Evolutionary conservation across 78 protist species (phyloP), one percentile per base, ranked within the genome.

Genomic region (Neovahlkampfia damariscottae): DNA sequence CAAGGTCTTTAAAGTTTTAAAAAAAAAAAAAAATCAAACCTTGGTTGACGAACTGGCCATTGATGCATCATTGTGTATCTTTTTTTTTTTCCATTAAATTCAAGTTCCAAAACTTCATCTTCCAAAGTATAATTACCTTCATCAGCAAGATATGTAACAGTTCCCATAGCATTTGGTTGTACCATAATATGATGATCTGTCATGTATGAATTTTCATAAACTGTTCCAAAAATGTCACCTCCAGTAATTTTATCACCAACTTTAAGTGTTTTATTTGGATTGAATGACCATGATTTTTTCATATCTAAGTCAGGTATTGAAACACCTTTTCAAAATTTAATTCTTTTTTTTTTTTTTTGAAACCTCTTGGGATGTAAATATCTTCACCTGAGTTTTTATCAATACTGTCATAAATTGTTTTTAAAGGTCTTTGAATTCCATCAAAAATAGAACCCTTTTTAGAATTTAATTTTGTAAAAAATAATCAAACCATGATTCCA

Each of bases 381-480:
- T 86, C 74, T 35, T 81, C n/a, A n/a, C 89, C 77, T 69, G 35
- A 3, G n/a, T n/a, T n/a, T n/a, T n/a, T n/a, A 29, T 79, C 85
- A 40, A 88, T 88, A 85, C 91, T 88, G 27, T 72, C 88, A 35
- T 32, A 72, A 66, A 75, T 40, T 59, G 70, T 89, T 84, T 93
- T 83, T 36, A 98, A 94, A 67, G 99, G 99, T 35, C 99, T 91
- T 93, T 96, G 99, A 77, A 98, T 97, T 67, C 99, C 99, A 80
- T 98, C 99, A 40, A 89, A 98, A 73, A 98, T 97, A 31, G n/a
- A n/a, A n/a, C n/a, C n/a, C n/a, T n/a, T n/a, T n/a, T n/a, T n/a
- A n/a, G n/a, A n/a, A n/a, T n/a, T n/a, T n/a, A n/a, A n/a, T n/a
- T n/a, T n/a, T n/a, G n/a, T n/a, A n/a, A n/a, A n/a, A n/a, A n/a